These are phyloP conservation scores for Phytophthora pisi DNA, from an alignment of 352 stramenopile genomes.

Conservation along the genomic window DNA sequence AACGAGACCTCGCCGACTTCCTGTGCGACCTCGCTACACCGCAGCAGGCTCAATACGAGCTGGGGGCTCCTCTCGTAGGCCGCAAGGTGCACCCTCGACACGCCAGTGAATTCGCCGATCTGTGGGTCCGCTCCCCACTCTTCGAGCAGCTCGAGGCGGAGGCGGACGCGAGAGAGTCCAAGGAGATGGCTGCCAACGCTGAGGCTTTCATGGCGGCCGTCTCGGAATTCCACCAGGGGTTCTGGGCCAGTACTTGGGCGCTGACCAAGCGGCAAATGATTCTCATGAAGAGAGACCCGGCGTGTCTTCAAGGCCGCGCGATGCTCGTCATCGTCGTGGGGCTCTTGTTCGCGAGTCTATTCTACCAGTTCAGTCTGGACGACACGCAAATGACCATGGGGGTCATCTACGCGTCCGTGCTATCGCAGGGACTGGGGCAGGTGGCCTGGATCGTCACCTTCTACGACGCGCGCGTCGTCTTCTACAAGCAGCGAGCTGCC, in stretches of 20 bases:
- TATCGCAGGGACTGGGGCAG: conserved; percentile 58
- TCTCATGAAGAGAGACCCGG: conserved; percentile 33
- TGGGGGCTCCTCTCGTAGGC: too few relatives aligned
- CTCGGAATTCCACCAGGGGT: conserved; percentile 21
- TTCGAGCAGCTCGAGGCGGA: not conserved
- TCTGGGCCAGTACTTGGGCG: conserved; percentile 35
- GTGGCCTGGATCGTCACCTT: conserved; percentile 60
- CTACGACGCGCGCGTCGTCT: conserved; percentile 49
- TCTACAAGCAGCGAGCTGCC: conserved; percentile 66
- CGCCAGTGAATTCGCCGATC: conserved; percentile 5
- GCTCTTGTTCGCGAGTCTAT: conserved; percentile 26
- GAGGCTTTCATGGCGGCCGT: conserved; percentile 5
- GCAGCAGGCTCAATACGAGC: conserved; percentile 4
- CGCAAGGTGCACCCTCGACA: not conserved
- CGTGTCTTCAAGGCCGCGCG: conserved; percentile 14
- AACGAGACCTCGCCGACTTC: conserved; percentile 6
- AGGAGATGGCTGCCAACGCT: not conserved
- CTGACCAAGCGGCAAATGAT: conserved; percentile 40
- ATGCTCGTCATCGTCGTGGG: conserved; percentile 20
- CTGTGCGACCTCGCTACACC: conserved; percentile 6
- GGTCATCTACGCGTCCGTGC: conserved; percentile 63
- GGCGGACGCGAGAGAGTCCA: not conserved
- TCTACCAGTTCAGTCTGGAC: conserved; percentile 20
- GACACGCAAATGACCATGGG: conserved; percentile 45
- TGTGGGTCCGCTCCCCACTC: not conserved